Percentiles rank a stretch among this genome's conserved stretches.
These are phyloP conservation scores for Platismatia glauca DNA, from an alignment of 495 filamentous ascomycete species.

Conservation along the genomic window DNA sequence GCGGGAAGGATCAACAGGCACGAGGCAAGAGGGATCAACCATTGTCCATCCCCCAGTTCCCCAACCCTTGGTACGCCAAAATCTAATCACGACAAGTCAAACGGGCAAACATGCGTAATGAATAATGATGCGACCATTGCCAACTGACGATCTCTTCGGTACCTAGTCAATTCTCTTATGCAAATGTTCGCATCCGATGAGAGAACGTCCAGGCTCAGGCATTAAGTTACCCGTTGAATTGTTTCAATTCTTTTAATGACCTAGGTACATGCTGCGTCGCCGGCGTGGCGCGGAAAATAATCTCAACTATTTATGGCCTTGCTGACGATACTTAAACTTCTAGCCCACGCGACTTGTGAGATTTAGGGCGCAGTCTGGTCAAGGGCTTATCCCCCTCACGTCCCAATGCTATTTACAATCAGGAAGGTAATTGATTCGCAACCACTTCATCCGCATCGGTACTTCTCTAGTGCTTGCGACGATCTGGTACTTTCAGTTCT, in stretches of 20 bases:
- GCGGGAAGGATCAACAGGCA: slow-evolving; percentile 7
- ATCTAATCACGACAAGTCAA: slow-evolving; percentile 2
- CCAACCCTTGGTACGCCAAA: background rate
- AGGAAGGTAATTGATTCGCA: background rate
- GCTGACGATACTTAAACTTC: background rate
- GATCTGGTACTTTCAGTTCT: background rate
- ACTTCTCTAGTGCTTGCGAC: background rate
- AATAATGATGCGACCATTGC: background rate
- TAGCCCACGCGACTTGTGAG: background rate
- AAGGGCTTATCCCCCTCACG: background rate
- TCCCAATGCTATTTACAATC: background rate
- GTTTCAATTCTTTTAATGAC: too few relatives aligned
- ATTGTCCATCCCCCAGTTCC: too few relatives aligned
- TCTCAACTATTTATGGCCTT: background rate
- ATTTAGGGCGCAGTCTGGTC: background rate
- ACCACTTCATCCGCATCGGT: background rate
- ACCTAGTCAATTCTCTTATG: background rate
- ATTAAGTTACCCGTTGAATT: too few relatives aligned
- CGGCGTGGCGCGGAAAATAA: background rate
- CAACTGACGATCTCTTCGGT: background rate
- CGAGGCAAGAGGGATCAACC: slow-evolving; percentile 9
- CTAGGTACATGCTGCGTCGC: background rate
- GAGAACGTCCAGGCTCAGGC: background rate
- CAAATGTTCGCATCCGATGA: background rate
- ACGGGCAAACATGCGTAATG: background rate